Evolutionary conservation across 2,329 filamentous ascomycete genomes (phyloP).

Genomic region (Penicillium sp.): DNA sequence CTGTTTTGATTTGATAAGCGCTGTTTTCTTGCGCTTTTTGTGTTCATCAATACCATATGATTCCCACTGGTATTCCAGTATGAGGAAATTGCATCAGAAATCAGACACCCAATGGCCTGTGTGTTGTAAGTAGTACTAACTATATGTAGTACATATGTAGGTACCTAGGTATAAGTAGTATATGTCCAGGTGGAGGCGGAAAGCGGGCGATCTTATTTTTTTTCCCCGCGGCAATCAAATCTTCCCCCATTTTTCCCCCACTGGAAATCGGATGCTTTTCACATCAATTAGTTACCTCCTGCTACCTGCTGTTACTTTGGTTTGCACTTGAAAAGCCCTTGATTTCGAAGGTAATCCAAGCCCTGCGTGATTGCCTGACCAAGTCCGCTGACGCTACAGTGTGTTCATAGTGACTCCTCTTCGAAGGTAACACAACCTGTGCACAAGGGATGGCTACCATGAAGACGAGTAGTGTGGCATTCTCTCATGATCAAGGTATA

Average conservation of each 20-base stretch:
- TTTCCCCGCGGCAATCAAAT: conserved; percentile 14
- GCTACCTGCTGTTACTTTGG: not conserved
- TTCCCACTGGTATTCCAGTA: conserved; percentile 10
- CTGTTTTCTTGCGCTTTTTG: conserved; percentile 7
- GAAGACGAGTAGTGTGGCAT: conserved; percentile 34
- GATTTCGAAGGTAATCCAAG: not conserved
- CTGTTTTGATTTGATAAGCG: conserved; percentile 10
- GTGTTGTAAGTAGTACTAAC: not conserved
- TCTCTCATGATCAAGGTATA: conserved; percentile 38
- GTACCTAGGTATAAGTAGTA: too few relatives aligned
- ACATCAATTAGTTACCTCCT: not conserved
- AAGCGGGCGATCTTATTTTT: conserved; percentile 12
- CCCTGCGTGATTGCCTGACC: not conserved
- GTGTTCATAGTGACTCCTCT: not conserved
- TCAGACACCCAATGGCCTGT: not conserved
- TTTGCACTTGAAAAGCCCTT: not conserved
- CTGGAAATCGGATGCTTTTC: not conserved
- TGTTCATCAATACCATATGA: conserved; percentile 16
- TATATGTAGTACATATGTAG: too few relatives aligned
- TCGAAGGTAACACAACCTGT: conserved; percentile 15
- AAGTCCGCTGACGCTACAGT: not conserved
- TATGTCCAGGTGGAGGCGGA: conserved; percentile 9
- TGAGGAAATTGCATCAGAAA: not conserved
- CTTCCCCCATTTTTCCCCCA: conserved; percentile 2
- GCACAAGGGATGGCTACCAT: conserved; percentile 25